Evolutionary conservation across 2,329 filamentous ascomycete species (phyloP).

Genomic region (Bipolaris gigantea): DNA sequence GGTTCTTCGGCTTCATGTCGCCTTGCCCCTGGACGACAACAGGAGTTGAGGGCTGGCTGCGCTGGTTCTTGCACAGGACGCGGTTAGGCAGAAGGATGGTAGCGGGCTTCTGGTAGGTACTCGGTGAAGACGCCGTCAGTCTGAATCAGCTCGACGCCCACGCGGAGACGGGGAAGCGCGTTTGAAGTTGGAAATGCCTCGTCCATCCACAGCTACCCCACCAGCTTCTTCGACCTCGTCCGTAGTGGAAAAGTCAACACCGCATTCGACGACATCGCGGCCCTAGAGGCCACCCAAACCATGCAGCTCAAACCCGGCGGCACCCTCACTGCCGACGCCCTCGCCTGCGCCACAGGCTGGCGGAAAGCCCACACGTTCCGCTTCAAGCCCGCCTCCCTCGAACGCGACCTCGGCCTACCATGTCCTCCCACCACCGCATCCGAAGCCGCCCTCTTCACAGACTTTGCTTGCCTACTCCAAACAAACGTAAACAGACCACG

Average conservation of each 20-base stretch:
- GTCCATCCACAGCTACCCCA: conserved; percentile 63
- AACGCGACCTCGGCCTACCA: conserved; percentile 54
- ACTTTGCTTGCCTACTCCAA: conserved; percentile 22
- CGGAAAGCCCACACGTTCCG: conserved; percentile 53
- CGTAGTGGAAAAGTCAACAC: conserved; percentile 57
- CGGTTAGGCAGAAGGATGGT: conserved; percentile 59
- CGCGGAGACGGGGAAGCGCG: conserved; percentile 43
- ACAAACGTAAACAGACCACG: conserved; percentile 21
- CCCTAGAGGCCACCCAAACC: conserved; percentile 47
- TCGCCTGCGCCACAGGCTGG: conserved; percentile 64
- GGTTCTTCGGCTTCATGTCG: conserved; percentile 72
- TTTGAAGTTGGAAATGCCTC: conserved; percentile 60
- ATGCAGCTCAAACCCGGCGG: conserved; percentile 55
- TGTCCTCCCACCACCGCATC: conserved; percentile 23
- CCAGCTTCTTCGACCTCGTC: conserved; percentile 61
- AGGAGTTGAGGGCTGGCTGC: conserved; percentile 57
- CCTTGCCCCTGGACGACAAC: conserved; percentile 72
- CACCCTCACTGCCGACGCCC: conserved; percentile 51
- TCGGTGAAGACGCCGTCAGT: conserved; percentile 57
- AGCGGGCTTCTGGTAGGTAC: conserved; percentile 58
- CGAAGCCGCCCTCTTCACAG: conserved; percentile 14
- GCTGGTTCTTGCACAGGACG: conserved; percentile 61
- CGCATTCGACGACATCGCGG: conserved; percentile 58
- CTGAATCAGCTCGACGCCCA: conserved; percentile 52
- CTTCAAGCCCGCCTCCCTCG: conserved; percentile 50